phyloP scores from a whole-genome alignment of 352 stramenopile genomes.

The Pilasporangium apinafurcum region DNA sequence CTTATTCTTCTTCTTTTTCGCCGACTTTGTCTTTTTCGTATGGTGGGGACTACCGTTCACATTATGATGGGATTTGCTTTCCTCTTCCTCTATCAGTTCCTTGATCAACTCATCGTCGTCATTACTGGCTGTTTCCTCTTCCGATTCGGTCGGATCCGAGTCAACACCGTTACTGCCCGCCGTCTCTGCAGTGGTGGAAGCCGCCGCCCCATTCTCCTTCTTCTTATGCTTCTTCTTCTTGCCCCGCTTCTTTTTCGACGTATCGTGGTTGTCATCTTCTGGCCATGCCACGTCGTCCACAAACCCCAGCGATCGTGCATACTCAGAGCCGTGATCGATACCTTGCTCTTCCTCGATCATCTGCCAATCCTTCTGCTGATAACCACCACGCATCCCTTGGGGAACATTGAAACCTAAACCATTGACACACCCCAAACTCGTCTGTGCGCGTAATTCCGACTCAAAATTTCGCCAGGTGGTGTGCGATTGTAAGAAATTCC shows the following conservation, averaged over 20 bases:
- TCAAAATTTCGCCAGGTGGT: conserved; percentile 80
- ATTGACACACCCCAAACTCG: conserved; percentile 41
- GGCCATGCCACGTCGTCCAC: conserved; percentile 83
- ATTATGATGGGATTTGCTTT: too few species aligned
- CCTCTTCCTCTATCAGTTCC: too few species aligned
- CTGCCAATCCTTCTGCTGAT: conserved; percentile 62
- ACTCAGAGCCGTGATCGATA: conserved; percentile 82
- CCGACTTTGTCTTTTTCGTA: conserved; percentile 33
- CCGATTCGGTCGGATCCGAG: too few species aligned
- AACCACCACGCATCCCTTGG: conserved; percentile 46
- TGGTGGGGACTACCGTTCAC: conserved; percentile 2
- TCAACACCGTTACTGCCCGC: too few species aligned
- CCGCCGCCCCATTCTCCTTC: conserved; percentile 6
- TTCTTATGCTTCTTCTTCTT: conserved; percentile 56
- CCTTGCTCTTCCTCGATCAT: conserved; percentile 47
- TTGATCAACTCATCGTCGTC: too few species aligned
- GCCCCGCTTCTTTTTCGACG: conserved; percentile 75
- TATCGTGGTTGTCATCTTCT: conserved; percentile 39
- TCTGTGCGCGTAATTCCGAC: conserved; percentile 51
- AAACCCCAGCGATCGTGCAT: conserved; percentile 72
- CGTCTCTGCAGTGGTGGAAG: too few species aligned
- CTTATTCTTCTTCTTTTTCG: conserved; percentile 42
- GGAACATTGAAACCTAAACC: conserved; percentile 76
- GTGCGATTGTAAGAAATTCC: conserved; percentile 87
- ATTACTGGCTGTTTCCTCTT: too few species aligned